Conservation (phyloP, 768 basidiomycete genomes). For the Tephrocybe sp. region DNA sequence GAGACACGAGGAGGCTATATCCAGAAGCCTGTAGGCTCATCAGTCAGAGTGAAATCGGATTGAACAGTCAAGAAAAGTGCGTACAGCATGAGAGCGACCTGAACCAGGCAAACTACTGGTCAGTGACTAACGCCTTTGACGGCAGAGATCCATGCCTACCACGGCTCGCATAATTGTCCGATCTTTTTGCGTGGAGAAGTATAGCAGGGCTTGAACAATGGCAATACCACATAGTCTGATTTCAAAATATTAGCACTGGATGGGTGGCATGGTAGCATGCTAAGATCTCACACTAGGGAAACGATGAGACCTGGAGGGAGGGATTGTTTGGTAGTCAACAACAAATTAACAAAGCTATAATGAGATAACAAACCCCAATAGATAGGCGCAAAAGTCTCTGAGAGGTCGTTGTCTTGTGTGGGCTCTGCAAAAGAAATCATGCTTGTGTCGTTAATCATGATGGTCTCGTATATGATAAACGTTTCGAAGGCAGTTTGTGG, state of each 20-base stretch:
- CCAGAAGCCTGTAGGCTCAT: conserved; percentile 31
- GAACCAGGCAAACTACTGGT: not conserved
- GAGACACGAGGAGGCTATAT: conserved; percentile 36
- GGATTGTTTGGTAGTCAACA: not conserved
- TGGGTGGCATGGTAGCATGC: not conserved
- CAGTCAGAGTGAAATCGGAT: not conserved
- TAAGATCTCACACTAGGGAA: conserved; percentile 22
- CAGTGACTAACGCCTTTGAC: not conserved
- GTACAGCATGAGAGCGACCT: conserved; percentile 30
- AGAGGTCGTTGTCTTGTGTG: conserved; percentile 17
- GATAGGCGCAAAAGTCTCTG: conserved; percentile 25
- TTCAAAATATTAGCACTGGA: not conserved
- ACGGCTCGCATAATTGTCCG: conserved; percentile 22
- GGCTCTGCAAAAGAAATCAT: not conserved
- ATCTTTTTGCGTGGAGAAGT: conserved; percentile 33
- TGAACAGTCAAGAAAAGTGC: not conserved
- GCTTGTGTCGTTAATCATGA: not conserved
- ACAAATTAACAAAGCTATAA: not conserved
- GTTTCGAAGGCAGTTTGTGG: no score
- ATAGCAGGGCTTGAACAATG: conserved; percentile 38
- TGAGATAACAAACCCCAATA: conserved; percentile 26
- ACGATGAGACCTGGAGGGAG: conserved; percentile 23
- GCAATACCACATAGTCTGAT: conserved; percentile 39
- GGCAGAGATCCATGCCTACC: conserved; percentile 17
- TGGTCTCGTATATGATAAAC: no score